Percentiles rank a stretch among this genome's conserved stretches.
These are phyloP conservation scores for Botrytis sinoallii DNA, from an alignment of 2,329 filamentous ascomycete genomes.

Conservation along the genomic window DNA sequence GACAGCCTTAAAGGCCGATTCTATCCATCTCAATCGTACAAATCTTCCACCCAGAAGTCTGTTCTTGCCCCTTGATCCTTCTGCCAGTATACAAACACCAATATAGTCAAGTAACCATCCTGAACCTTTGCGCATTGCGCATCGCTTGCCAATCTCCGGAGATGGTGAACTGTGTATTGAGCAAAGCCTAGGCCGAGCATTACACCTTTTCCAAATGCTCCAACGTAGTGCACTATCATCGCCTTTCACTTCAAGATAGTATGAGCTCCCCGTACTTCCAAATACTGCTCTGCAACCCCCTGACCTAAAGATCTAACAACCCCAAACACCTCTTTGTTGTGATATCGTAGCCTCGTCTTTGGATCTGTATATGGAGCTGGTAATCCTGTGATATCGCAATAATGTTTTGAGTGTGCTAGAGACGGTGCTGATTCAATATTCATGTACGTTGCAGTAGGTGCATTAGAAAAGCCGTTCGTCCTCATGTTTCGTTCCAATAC, in stretches of 20 bases:
- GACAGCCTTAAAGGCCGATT: not conserved
- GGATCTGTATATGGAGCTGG: conserved; percentile 91
- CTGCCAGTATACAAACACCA: not conserved
- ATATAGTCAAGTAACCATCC: not conserved
- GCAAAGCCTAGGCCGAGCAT: not conserved
- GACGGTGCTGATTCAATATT: conserved; percentile 95
- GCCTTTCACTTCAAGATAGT: conserved; percentile 55
- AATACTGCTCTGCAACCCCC: conserved; percentile 79
- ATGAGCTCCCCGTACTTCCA: conserved; percentile 88
- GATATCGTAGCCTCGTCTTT: conserved; percentile 89
- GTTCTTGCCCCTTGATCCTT: not conserved
- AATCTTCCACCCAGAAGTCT: not conserved
- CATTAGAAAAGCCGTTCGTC: conserved; percentile 42
- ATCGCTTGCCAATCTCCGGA: not conserved
- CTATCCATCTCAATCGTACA: not conserved
- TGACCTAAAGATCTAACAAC: conserved; percentile 78
- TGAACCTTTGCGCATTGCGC: not conserved
- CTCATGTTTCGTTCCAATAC: conserved; percentile 79
- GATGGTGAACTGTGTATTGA: not conserved
- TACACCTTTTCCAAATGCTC: conserved; percentile 3
- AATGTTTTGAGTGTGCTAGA: conserved; percentile 78
- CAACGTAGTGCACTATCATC: not conserved
- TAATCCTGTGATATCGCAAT: conserved; percentile 94
- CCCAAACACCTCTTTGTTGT: conserved; percentile 87
- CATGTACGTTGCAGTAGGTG: conserved; percentile 79